phyloP scores from a whole-genome alignment of 148 eudicot genomes.

The Cornus kousa region DNA sequence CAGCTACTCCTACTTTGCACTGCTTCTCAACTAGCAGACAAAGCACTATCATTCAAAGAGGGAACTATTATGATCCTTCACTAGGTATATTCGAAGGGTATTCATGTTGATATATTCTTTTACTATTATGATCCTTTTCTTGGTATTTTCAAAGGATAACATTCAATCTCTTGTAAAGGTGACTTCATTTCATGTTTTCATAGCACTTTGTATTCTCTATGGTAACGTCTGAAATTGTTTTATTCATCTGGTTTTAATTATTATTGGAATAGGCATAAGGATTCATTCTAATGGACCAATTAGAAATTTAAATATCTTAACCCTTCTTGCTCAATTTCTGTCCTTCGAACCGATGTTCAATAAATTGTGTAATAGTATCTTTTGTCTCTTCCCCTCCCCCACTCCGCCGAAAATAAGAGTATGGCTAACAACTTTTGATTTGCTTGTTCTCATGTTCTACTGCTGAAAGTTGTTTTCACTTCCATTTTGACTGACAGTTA shows the following conservation, averaged over 20 bases:
- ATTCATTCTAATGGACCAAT: background rate
- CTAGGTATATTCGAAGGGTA: background rate
- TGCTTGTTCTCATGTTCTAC: background rate
- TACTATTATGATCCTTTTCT: background rate
- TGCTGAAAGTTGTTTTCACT: background rate
- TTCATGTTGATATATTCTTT: background rate
- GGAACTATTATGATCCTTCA: constrained; percentile 15
- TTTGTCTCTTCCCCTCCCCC: background rate
- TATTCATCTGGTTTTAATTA: background rate
- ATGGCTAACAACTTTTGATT: background rate
- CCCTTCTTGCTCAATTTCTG: too few relatives aligned
- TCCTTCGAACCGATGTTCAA: background rate
- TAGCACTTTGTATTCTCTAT: background rate
- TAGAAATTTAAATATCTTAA: background rate
- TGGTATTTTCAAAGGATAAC: background rate
- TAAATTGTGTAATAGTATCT: background rate
- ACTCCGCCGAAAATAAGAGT: background rate
- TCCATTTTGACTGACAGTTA: constrained; percentile 2
- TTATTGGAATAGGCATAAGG: background rate
- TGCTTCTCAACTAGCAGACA: constrained; percentile 32
- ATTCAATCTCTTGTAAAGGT: background rate
- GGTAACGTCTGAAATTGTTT: background rate
- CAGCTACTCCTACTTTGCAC: constrained; percentile 22
- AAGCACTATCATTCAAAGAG: constrained; percentile 38
- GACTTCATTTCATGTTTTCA: background rate